Evolutionary conservation across 352 stramenopile species (phyloP), one percentile per base, ranked within the genome.

Genomic region (Globisporangium mamillatum): DNA sequence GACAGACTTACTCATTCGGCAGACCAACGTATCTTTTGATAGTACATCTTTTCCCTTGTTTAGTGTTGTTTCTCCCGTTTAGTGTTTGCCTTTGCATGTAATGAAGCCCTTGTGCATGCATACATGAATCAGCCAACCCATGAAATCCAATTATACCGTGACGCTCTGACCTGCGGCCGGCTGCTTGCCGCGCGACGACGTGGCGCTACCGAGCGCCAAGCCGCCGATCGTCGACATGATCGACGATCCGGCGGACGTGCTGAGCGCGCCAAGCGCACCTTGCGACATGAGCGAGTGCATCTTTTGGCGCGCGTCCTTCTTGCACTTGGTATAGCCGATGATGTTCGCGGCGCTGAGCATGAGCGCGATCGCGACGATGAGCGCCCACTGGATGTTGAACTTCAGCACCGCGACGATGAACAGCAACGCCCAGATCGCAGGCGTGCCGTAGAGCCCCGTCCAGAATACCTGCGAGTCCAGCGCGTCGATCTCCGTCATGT

Each of bases 301-400:
- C 69, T 93, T 94, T 48, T 90, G 73, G 62, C 89, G 91, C 60
- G 88, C 88, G 69, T 95, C 88, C 60, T 97, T 95, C 81, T 94
- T 98, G 79, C 97, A 99, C 71, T 98, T 98, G 65, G 97, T 98
- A 85, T 99, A 99, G 32, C 97, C 97, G 72, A 99, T 97, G 56
- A 99, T 98, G 79, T 99, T 99, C 56, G 96, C 95, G 29, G 69
- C 78, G 60, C 80, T 97, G 34, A 99, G 83, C 18, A 92, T 82
- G 24, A 99, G 76, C 41, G 93, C 97, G 59, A 98, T 92, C n/a
- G 94, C 63, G 3, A 97, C 81, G 57, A 98, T 94, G 25, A 98
- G 82, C 2, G 98, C 88, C 90, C 96, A 99, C 73, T 98, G 85
- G 52, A 98, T 80, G 71, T 98, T 86, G 86, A 98, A 86, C 82